Conservation (phyloP, 805 yeast genomes). For the Wickerhamiella domercqiae region DNA sequence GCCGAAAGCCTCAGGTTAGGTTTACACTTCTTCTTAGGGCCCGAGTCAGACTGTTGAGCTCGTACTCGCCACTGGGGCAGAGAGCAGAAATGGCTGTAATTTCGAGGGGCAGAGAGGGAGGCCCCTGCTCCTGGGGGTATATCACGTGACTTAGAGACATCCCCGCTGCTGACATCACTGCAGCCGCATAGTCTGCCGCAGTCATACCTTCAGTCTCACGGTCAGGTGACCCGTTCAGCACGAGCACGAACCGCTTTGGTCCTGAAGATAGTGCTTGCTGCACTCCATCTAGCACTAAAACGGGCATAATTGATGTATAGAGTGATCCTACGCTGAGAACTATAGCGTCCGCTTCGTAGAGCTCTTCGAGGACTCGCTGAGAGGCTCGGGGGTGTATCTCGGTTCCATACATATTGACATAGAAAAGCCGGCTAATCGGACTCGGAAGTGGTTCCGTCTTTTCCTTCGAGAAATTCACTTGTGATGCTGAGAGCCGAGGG, state of each 20-base stretch:
- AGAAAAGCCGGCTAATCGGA: constrained; percentile 57
- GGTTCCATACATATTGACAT: constrained; percentile 76
- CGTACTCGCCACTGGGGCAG: not conserved
- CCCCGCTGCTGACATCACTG: not conserved
- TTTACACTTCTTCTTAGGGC: not conserved
- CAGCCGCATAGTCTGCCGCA: constrained; percentile 30
- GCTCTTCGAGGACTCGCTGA: constrained; percentile 37
- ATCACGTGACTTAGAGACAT: not conserved
- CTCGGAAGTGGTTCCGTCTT: constrained; percentile 49
- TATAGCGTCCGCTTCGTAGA: constrained; percentile 37
- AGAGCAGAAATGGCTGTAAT: too few relatives aligned
- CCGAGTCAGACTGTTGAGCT: not conserved
- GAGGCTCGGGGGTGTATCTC: constrained; percentile 69
- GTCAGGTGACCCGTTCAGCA: constrained; percentile 62
- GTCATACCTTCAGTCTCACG: constrained; percentile 62
- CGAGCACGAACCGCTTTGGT: constrained; percentile 30
- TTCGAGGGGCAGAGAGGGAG: not conserved
- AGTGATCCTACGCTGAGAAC: constrained; percentile 76
- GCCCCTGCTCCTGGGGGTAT: not conserved
- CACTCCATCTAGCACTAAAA: constrained; percentile 49
- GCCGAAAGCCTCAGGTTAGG: too few relatives aligned
- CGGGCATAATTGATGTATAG: constrained; percentile 77
- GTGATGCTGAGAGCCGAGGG: constrained; percentile 62
- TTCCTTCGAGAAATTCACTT: constrained; percentile 53
- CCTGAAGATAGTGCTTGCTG: constrained; percentile 29